Percentiles rank a stretch among this genome's conserved stretches.
phyloP scores from a whole-genome alignment of 805 yeast genomes.

The Clavispora asparagi region DNA sequence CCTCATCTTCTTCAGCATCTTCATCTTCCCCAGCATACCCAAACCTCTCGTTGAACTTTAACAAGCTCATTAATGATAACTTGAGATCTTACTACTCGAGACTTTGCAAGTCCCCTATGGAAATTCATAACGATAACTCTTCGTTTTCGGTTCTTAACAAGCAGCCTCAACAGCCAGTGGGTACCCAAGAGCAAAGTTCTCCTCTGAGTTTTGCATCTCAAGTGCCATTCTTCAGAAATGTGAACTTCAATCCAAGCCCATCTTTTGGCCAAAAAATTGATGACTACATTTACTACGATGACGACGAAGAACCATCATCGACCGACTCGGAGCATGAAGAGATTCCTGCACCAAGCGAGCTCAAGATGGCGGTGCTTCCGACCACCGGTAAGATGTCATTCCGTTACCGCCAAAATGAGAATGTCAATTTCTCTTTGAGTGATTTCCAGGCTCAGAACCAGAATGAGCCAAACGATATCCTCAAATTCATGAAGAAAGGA shows the following conservation, averaged over 20 bases:
- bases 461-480: slow-evolving; percentile 21
- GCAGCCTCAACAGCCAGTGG: slow-evolving; percentile 3
- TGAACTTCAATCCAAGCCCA: slow-evolving; percentile 28
- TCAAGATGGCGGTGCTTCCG: slow-evolving; percentile 8
- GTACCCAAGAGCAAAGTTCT: neutral
- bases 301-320: slow-evolving; percentile 9
- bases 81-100: slow-evolving; percentile 27
- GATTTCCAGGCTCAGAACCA: slow-evolving; percentile 8
- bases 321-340: slow-evolving; percentile 14
- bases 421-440: slow-evolving; percentile 29
- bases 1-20: slow-evolving; percentile 1
- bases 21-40: slow-evolving; percentile 7
- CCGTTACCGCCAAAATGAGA: slow-evolving; percentile 33
- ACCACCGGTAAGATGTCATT: slow-evolving; percentile 28
- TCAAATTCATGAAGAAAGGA: slow-evolving; percentile 30
- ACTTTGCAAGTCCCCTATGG: slow-evolving; percentile 24
- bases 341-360: slow-evolving; percentile 5
- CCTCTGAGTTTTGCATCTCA: slow-evolving; percentile 7
- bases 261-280: slow-evolving; percentile 24
- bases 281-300: slow-evolving; percentile 33
- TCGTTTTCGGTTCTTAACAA: slow-evolving; percentile 28
- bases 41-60: slow-evolving; percentile 26
- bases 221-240: slow-evolving; percentile 35
- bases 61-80: slow-evolving; percentile 35
- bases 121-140: slow-evolving; percentile 28